Evolutionary conservation across 2,329 filamentous ascomycete species (phyloP).

Genomic region (Neofusicoccum kwambonambiense): DNA sequence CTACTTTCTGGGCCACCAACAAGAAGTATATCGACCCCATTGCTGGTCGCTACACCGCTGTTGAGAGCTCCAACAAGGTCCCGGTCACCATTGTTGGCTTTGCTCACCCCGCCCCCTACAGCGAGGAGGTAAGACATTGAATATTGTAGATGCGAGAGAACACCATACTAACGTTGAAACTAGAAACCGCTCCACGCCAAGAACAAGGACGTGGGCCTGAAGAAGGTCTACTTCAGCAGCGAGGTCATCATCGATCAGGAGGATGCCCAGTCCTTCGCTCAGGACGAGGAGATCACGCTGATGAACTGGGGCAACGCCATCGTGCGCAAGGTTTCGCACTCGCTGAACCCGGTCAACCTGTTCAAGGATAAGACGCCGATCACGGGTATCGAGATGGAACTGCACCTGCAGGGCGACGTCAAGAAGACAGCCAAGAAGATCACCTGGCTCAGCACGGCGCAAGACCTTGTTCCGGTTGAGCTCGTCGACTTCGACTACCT

Average conservation of each 20-base stretch:
- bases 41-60: conserved; percentile 50
- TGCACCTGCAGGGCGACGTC: conserved; percentile 90
- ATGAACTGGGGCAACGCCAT: conserved; percentile 96
- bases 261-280: conserved; percentile 77
- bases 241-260: conserved; percentile 80
- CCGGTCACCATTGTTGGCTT: conserved; percentile 65
- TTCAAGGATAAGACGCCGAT: conserved; percentile 57
- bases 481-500: conserved; percentile 94
- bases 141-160: conserved; percentile 28
- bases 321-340: conserved; percentile 63
- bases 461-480: conserved; percentile 77
- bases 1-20: conserved; percentile 57
- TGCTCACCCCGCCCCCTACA: conserved; percentile 55
- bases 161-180: conserved; percentile 54
- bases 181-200: conserved; percentile 87
- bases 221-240: conserved; percentile 78
- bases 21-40: conserved; percentile 54
- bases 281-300: conserved; percentile 87
- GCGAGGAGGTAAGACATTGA: conserved; percentile 23
- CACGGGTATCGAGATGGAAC: conserved; percentile 71
- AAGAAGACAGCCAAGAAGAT: conserved; percentile 97
- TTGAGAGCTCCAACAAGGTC: conserved; percentile 68
- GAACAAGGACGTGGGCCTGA: conserved; percentile 79
- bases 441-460: conserved; percentile 81
- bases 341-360: conserved; percentile 47